These are phyloP conservation scores for Fusarium protoensiforme DNA, from an alignment of 2,329 filamentous ascomycete genomes.

Conservation along the genomic window DNA sequence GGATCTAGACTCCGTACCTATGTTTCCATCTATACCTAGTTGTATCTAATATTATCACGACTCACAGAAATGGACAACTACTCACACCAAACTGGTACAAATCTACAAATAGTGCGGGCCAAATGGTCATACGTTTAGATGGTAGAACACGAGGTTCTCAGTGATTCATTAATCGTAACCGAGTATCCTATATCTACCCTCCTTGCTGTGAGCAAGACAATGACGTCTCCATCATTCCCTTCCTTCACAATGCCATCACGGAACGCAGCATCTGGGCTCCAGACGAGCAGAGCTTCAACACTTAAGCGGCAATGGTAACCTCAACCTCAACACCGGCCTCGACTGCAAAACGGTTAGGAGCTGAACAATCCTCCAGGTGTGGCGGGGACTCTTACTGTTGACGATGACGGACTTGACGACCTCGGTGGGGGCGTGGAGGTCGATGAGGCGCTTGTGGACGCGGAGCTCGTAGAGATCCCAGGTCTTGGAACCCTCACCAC, in stretches of 20 bases:
- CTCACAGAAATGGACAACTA: not conserved
- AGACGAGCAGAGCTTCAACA: constrained; percentile 14
- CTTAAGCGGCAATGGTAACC: constrained; percentile 83
- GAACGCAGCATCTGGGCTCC: constrained; percentile 8
- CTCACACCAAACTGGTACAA: not conserved
- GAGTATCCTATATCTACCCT: constrained; percentile 34
- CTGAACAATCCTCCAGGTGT: not conserved
- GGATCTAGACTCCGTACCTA: not conserved
- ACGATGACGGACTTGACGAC: constrained; percentile 97
- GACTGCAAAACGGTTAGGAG: constrained; percentile 51
- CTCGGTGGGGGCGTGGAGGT: constrained; percentile 97
- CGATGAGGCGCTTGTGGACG: constrained; percentile 98
- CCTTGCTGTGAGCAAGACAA: constrained; percentile 25
- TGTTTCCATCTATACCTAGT: not conserved
- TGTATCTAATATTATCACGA: not conserved
- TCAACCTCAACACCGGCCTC: constrained; percentile 94
- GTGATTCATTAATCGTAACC: constrained; percentile 37
- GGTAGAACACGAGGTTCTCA: constrained; percentile 35
- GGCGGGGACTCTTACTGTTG: constrained; percentile 66
- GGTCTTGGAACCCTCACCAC: constrained; percentile 99
- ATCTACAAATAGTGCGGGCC: not conserved
- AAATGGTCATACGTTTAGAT: not conserved
- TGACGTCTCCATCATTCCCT: constrained; percentile 35
- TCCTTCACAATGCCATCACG: constrained; percentile 35
- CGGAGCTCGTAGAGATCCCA: constrained; percentile 99